Evolutionary conservation across 179 eudicot genomes (phyloP).

Genomic region (Beta macrorhiza): DNA sequence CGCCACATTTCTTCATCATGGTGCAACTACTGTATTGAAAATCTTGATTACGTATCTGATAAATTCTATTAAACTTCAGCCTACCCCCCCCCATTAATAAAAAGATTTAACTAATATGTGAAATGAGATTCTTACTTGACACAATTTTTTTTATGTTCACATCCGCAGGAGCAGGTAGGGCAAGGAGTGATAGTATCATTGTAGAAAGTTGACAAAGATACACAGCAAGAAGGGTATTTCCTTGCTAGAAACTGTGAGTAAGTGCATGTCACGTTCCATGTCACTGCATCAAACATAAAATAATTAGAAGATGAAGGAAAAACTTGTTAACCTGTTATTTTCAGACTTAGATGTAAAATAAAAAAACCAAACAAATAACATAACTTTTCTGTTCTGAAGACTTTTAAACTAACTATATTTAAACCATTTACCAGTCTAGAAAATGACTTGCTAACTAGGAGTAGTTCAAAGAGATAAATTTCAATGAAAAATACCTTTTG

Average conservation of each 20-base stretch:
- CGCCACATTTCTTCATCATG: no score
- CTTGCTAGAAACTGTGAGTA: slow-evolving; percentile 76
- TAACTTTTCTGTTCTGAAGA: not conserved
- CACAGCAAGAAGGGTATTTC: slow-evolving; percentile 74
- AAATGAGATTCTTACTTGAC: slow-evolving; percentile 51
- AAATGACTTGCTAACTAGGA: slow-evolving; percentile 4
- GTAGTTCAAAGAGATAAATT: not conserved
- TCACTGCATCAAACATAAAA: slow-evolving; percentile 46
- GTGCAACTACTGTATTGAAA: no score
- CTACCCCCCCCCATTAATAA: not conserved
- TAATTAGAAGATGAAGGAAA: not conserved
- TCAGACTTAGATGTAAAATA: not conserved
- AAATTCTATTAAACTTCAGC: not conserved
- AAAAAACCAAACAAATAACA: not conserved
- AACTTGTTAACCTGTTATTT: slow-evolving; percentile 17
- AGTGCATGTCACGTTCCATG: slow-evolving; percentile 93
- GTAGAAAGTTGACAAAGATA: slow-evolving; percentile 81
- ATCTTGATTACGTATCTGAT: no score
- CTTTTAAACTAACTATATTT: not conserved
- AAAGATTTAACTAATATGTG: not conserved
- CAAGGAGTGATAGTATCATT: slow-evolving; percentile 78
- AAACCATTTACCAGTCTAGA: not conserved
- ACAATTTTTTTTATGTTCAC: slow-evolving; percentile 65
- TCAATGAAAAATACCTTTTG: not conserved
- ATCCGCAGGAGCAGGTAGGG: slow-evolving; percentile 80